phyloP scores from a whole-genome alignment of 2,329 filamentous ascomycete genomes.

The Microcera coccophila region DNA sequence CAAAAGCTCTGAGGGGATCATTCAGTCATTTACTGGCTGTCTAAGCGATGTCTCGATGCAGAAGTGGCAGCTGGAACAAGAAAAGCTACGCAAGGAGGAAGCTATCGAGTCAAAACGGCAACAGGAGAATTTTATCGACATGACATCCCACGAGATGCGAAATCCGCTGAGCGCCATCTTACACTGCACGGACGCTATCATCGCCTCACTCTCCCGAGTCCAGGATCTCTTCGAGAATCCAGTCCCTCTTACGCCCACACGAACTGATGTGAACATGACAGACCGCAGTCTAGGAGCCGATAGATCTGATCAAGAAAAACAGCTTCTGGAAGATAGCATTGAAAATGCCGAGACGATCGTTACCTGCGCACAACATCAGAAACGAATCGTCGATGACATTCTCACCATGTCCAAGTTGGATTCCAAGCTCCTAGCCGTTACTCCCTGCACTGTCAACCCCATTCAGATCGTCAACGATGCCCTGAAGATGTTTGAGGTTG shows the following conservation, averaged over 20 bases:
- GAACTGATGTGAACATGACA: constrained; percentile 7
- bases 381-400: constrained; percentile 72
- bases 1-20: constrained; percentile 41
- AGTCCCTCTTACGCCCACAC: constrained; percentile 23
- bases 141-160: constrained; percentile 68
- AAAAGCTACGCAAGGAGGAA: constrained; percentile 49
- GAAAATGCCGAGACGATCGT: constrained; percentile 75
- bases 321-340: constrained; percentile 57
- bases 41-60: constrained; percentile 47
- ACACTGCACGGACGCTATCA: constrained; percentile 70
- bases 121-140: constrained; percentile 80
- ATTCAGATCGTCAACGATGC: constrained; percentile 62
- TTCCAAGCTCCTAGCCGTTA: constrained; percentile 68
- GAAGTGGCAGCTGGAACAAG: constrained; percentile 49
- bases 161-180: constrained; percentile 71
- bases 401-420: constrained; percentile 73
- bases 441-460: constrained; percentile 65
- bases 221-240: constrained; percentile 36
- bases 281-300: constrained; percentile 7
- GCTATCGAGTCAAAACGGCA: constrained; percentile 60
- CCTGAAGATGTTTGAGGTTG: constrained; percentile 74
- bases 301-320: constrained; percentile 33
- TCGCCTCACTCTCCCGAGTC: constrained; percentile 44
- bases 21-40: constrained; percentile 46
- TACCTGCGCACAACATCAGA: constrained; percentile 75